Evolutionary conservation across 2,329 filamentous ascomycete species (phyloP), one percentile per base, ranked within the genome.

Genomic region (Monilinia fructicola): DNA sequence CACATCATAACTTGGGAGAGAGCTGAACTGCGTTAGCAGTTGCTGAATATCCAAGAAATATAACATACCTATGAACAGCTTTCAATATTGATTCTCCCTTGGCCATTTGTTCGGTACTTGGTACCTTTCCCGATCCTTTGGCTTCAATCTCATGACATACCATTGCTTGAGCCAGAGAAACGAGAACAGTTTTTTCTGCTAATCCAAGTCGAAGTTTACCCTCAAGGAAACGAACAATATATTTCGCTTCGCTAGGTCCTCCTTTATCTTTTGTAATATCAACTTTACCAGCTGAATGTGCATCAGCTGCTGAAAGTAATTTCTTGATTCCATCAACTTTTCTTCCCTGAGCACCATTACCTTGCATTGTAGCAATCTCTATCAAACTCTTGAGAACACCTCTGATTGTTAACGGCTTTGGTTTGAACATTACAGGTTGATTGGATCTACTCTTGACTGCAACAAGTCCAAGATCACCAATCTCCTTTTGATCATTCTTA

Each of bases 361-460:
- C 95, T 71, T 91, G 85, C 18, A 92, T 85, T 23, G 91, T 96
- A 9, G 95, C 95, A 76, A 99, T 96, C 44, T 84, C 86, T 83
- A 98, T 91, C 46, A 99, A 79, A 1, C 92, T 91, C 75, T 95
- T 89, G 74, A 96, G 93, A 2, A 99, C 93, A 38, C 90, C 92
- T 67, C 85, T 86, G 1, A 99, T 85, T 0, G 93, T 97, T 73
- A 99, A 81, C 38, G 93, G 84, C 78, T 96, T 97, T 2, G 93
- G 95, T 78, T 96, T 97, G 83, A 98, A 97, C 93, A 99, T 97
- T 28, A 95, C 98, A 14, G 92, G 92, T 76, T 99, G 95, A 55
- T 93, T 98, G 18, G 90, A 92, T 78, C 94, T 87, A 79, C 93
- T 97, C 81, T 98, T 97, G 59, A 96, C 92, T 54, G 95, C 95